Conservation (phyloP, 192 early-diverging fungal genomes). For the Geranomyces michiganensis region DNA sequence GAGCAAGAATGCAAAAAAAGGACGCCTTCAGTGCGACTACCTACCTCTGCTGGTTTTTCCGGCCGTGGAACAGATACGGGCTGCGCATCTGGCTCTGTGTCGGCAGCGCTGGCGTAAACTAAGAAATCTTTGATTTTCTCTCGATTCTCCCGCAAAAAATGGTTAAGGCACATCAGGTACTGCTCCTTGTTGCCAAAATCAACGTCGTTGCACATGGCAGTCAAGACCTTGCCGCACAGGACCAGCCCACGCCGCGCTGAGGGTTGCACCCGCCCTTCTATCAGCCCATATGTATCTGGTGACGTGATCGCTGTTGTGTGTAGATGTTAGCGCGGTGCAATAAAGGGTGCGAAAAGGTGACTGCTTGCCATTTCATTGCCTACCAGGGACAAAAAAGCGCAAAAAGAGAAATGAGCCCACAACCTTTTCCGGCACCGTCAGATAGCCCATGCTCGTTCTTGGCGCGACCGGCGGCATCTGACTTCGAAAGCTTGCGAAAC, state of each 20-base stretch:
- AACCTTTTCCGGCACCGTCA: slow-evolving; percentile 66
- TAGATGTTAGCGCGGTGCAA: too few relatives aligned
- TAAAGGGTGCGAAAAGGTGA: background rate
- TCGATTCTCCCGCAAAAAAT: slow-evolving; percentile 51
- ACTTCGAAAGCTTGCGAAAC: slow-evolving; percentile 1
- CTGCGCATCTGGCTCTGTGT: background rate
- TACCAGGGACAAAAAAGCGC: slow-evolving; percentile 62
- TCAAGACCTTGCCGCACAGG: slow-evolving; percentile 61
- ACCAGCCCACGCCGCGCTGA: slow-evolving; percentile 52
- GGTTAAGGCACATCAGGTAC: slow-evolving; percentile 56
- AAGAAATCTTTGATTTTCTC: slow-evolving; percentile 50
- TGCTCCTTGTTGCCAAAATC: slow-evolving; percentile 65
- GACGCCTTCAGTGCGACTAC: background rate
- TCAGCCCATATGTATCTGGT: slow-evolving; percentile 54
- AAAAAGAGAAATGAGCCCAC: slow-evolving; percentile 70
- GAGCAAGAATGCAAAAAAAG: too few relatives aligned
- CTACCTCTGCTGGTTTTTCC: background rate
- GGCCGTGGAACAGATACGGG: background rate
- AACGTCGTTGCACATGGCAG: slow-evolving; percentile 62
- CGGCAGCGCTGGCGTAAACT: slow-evolving; percentile 18
- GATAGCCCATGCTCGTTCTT: slow-evolving; percentile 48
- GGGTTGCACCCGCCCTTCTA: slow-evolving; percentile 43
- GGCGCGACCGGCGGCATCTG: slow-evolving; percentile 12
- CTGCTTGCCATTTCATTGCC: too few relatives aligned
- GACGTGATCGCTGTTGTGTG: slow-evolving; percentile 51